Evolutionary conservation across 371 early-diverging fungal species (phyloP), one percentile per base, ranked within the genome.

Genomic region (Actinomortierella wolfii): DNA sequence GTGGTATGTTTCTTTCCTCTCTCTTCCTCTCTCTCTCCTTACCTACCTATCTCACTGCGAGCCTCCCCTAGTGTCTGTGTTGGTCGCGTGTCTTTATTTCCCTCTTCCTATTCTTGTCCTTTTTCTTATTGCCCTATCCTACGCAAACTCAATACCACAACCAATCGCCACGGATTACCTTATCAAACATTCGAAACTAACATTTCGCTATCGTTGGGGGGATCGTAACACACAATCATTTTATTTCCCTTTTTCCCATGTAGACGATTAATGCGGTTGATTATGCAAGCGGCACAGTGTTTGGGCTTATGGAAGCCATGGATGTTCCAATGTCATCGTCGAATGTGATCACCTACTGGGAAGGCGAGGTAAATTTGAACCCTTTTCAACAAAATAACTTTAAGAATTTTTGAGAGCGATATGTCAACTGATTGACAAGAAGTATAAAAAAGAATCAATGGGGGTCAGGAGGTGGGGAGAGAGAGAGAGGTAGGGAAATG

Each of bases 301-400:
- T 76, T 29, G 85, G 85, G 9, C 59, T 79, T 51, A 84, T 85
- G 84, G 79, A 76, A 51, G 83, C 84, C 1, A 70, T 83, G 42
- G 82, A 85, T 55, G 83, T 84, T 28, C 83, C 83, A 8, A 54
- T 65, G 50, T 77, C 79, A 34, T 63, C 75, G 7, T 64, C 69
- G 20, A 76, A 73, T 13, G 82, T 84, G 3, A 73, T 79, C 25
- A 85, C 85, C 0, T 78, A 62, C 50, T 85, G 85, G 85, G 82
- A 84, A 54, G 85, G 85, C 59, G 83, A 85, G 76, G 71, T 83
- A 45, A 47, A 14, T 14, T 25, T 5, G 26, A 25, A 8, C 28
- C 15, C 18, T 25, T 47, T n/a, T n/a, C n/a, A n/a, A n/a, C n/a
- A n/a, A n/a, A n/a, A n/a, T n/a, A n/a, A n/a, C n/a, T n/a, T n/a